phyloP scores from a whole-genome alignment of 805 yeast species.

The Kodamaea nitidulidarum region DNA sequence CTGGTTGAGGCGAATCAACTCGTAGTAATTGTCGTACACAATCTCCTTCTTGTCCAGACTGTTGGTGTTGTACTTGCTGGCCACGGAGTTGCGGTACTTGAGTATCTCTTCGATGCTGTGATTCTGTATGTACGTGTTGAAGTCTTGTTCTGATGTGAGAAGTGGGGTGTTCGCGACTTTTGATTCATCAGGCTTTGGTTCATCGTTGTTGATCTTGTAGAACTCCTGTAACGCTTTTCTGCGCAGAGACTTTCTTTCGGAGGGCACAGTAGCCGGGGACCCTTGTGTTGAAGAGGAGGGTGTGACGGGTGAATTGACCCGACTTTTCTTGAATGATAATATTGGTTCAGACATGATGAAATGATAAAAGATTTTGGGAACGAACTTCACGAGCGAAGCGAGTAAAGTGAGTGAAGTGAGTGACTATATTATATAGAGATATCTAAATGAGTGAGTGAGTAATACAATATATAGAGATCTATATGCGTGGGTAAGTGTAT shows the following conservation, averaged over 20 bases:
- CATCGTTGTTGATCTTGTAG: conserved; percentile 28
- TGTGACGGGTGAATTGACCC: conserved; percentile 7
- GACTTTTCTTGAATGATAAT: conserved; percentile 29
- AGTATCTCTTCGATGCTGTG: conserved; percentile 28
- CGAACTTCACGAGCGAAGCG: no score
- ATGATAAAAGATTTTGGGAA: no score
- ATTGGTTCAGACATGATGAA: conserved; percentile 13
- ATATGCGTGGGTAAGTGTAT: no score
- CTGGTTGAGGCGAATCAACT: conserved; percentile 62
- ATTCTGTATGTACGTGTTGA: conserved; percentile 19
- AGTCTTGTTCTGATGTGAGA: conserved; percentile 9
- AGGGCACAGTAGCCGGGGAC: background rate
- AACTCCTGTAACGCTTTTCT: conserved; percentile 42
- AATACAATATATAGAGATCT: no score
- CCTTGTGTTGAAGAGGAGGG: conserved; percentile 1
- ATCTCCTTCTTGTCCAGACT: conserved; percentile 65
- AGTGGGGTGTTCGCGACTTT: background rate
- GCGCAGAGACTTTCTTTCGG: conserved; percentile 28
- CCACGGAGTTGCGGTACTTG: conserved; percentile 30
- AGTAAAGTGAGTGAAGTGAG: no score
- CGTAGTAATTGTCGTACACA: conserved; percentile 72
- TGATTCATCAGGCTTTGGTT: background rate
- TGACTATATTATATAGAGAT: no score
- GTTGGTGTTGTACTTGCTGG: conserved; percentile 45
- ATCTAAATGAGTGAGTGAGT: no score